Conservation (phyloP, 768 basidiomycete genomes). For the Hericium coralloides region DNA sequence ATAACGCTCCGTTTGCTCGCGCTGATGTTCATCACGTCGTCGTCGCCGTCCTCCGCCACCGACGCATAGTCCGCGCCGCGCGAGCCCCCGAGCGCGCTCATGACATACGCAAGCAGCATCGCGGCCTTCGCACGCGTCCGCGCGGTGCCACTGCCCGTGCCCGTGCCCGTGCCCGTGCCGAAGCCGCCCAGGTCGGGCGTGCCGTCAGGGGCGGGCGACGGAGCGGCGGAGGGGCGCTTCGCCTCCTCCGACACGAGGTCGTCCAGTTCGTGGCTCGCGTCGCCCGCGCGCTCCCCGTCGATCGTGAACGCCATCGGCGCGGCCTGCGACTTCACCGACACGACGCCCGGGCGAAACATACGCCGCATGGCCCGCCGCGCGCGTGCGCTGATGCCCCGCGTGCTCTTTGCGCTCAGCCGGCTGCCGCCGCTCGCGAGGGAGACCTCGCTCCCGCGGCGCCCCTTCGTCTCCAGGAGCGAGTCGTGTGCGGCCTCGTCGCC, state of each 20-base stretch:
- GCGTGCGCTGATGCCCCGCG: not conserved
- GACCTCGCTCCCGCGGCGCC: not conserved
- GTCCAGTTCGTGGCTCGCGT: not conserved
- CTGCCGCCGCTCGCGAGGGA: not conserved
- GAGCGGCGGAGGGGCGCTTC: not conserved
- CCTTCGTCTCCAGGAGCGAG: not conserved
- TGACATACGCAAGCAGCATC: too few relatives aligned
- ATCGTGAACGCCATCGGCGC: not conserved
- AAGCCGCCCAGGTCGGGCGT: not conserved
- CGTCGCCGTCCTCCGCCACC: too few relatives aligned
- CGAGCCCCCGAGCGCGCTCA: too few relatives aligned
- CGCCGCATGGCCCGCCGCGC: not conserved
- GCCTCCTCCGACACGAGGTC: not conserved
- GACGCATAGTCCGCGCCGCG: too few relatives aligned
- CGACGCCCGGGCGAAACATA: not conserved
- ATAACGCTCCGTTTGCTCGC: too few relatives aligned
- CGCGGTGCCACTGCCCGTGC: not conserved
- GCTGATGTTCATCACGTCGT: too few relatives aligned
- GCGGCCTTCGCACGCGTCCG: too few relatives aligned
- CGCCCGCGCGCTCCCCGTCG: not conserved
- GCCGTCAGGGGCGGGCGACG: not conserved
- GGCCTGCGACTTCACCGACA: not conserved
- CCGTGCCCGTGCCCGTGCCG: not conserved
- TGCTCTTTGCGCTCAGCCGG: not conserved
- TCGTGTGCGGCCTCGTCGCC: not conserved